Percentiles rank a stretch among this genome's conserved stretches.
phyloP scores from a whole-genome alignment of 169 alveolate species.

The Plasmodium billcollinsi region DNA sequence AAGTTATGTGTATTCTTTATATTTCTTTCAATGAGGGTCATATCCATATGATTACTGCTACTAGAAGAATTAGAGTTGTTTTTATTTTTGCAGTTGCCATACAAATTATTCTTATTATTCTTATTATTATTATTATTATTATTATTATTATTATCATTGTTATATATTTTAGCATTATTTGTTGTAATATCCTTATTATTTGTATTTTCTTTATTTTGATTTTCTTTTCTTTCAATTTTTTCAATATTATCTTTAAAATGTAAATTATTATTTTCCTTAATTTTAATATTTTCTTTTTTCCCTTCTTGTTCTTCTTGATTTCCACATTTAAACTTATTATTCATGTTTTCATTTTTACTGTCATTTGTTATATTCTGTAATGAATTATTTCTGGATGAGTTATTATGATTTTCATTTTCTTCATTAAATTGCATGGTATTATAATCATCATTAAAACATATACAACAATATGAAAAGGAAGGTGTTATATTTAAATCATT shows the following conservation, averaged over 20 bases:
- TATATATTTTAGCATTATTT: not conserved
- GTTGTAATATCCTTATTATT: not conserved
- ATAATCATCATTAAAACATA: conserved; percentile 68
- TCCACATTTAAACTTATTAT: not conserved
- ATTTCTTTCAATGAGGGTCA: conserved; percentile 31
- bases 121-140: not conserved
- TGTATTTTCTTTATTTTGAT: not conserved
- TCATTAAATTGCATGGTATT: conserved; percentile 50
- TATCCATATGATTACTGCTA: not conserved
- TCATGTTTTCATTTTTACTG: not conserved
- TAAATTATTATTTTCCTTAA: conserved; percentile 3
- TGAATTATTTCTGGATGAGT: conserved; percentile 23
- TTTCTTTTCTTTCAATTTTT: too few species aligned
- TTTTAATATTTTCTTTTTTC: not conserved
- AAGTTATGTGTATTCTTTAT: conserved; percentile 28
- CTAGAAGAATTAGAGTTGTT: not conserved
- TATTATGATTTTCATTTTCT: conserved; percentile 10
- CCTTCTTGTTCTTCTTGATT: not conserved
- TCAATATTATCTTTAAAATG: not conserved
- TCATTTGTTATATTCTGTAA: not conserved
- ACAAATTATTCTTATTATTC: not conserved
- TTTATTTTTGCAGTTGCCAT: not conserved
- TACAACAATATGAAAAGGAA: conserved; percentile 40
- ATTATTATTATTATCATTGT: not conserved
- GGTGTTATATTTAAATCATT: conserved; percentile 71